Base-by-base conservation (phyloP, 352 stramenopile species). In the Phytopythium montanum region DNA sequence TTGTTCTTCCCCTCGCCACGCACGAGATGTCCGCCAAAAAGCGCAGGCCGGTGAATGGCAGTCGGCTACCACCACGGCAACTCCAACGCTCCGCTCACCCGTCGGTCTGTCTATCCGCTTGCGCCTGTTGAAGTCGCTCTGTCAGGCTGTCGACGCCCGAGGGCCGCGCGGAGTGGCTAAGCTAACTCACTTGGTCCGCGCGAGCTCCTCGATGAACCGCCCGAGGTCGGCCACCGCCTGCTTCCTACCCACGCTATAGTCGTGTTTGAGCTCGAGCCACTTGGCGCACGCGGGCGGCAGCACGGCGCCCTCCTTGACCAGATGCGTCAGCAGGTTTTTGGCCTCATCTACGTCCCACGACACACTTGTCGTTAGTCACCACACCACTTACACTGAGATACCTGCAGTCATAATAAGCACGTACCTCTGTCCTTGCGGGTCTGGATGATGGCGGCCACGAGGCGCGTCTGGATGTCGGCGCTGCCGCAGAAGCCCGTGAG, bases 161-260 rank as follows among this genome's bases (percentile, higher is more conserved):
- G 3, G 21, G 14, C 13, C 34, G 29, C 50, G 44, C 21, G 12
- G 21, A n/a, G n/a, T n/a, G n/a, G n/a, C n/a, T n/a, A n/a, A n/a
- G n/a, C n/a, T n/a, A n/a, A 19, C 72, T 75, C 69, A 90, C 78
- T 92, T 92, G 67, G 65, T 75, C 60, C 76, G 79, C 62, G 74
- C 70, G 66, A 92, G 56, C 48, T 85, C 76, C 60, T 88, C 79
- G 76, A 91, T 68, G 66, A 91, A 90, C 70, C 79, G 69, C 54
- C 81, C 77, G 51, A 92, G 71, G 56, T 85, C 76, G 28, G 73
- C 75, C 46, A 88, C 56, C 56, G 84, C 81, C 29, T 79, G 75
- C 75, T 88, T 88, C 66, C 82, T 84, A 71, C 65, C 72, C 54
- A 79, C 73, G 73, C 77, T 91, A 77, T 81, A 81, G 72, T 92